Evolutionary conservation across 371 early-diverging fungal genomes (phyloP), one percentile per base, ranked within the genome.

Genomic region (Mucor racemosus): DNA sequence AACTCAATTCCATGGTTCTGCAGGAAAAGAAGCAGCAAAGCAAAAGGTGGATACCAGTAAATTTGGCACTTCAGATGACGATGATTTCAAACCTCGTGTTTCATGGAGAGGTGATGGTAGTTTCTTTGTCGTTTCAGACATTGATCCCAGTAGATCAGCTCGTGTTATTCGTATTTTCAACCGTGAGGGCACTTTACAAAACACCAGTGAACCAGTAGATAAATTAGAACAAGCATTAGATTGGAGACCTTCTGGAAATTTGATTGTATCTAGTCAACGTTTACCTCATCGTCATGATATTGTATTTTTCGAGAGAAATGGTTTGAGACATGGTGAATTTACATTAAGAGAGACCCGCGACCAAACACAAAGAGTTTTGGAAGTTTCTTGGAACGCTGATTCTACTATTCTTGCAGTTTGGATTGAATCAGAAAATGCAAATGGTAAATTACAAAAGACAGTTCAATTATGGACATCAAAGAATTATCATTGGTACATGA

Each of bases 401-500:
- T 96, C 97, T 11, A 84, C 92, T 14, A 79, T 96, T 1, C 78
- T 99, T 61, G 96, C 95, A 4, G 78, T 93, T 10, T 87, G 88
- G 86, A 71, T 92, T 21, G 75, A 82, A 67, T 74, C 78, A 26
- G 71, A 76, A 33, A 36, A 57, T 1, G 42, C 68, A 26, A 73
- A 66, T 8, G 74, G 72, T 5, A 68, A 69, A 11, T 33, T 59
- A 21, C 74, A 75, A 56, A 80, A 79, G 34, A 66, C 68, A 69
- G 88, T 99, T 33, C 95, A 98, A 76, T 79, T 99, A 44, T 99
- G 97, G 97, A 84, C 92, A 0, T 89, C 87, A 67, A 90, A 86
- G 71, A 99, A 99, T 81, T 98, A 98, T 76, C 88, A 97, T 75
- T 99, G 96, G 94, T 97, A 97, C 66, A 72, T 97, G 77, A 95